A percentile compares a stretch with the other conserved stretches of the same genome.
Evolutionary conservation across 225 moss, liverwort and hornwort genomes (phyloP).

Genomic region (Antitrichia curtipendula): DNA sequence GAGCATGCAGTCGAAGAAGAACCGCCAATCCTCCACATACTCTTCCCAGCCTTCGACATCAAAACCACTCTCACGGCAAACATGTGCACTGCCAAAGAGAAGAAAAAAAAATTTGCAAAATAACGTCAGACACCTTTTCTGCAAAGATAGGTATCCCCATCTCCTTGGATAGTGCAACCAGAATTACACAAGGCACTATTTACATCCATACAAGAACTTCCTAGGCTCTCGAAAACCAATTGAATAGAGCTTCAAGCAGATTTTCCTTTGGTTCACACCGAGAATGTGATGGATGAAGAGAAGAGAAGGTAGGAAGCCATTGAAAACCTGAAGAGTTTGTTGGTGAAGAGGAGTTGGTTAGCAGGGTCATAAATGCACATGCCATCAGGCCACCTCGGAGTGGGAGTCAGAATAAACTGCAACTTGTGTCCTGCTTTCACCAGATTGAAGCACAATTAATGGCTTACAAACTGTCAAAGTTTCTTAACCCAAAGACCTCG

Average conservation of each 20-base stretch:
- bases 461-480: not conserved
- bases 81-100: constrained; percentile 56
- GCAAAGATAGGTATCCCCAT: not conserved
- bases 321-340: constrained; percentile 36
- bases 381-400: constrained; percentile 34
- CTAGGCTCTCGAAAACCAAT: not conserved
- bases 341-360: constrained; percentile 32
- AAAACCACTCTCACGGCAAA: constrained; percentile 32
- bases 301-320: not conserved
- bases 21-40: constrained; percentile 83
- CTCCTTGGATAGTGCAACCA: not conserved
- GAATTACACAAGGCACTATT: not conserved
- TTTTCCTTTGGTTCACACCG: not conserved
- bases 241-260: not conserved
- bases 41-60: constrained; percentile 79
- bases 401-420: constrained; percentile 20
- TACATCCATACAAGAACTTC: not conserved
- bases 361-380: constrained; percentile 31
- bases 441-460: not conserved
- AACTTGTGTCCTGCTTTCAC: constrained; percentile 22
- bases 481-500: not conserved
- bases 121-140: not conserved
- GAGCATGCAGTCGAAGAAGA: constrained; percentile 87
- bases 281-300: not conserved
- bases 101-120: not conserved